Conservation (phyloP, 225 moss, liverwort and hornwort species). For the Marchantia polymorpha region DNA sequence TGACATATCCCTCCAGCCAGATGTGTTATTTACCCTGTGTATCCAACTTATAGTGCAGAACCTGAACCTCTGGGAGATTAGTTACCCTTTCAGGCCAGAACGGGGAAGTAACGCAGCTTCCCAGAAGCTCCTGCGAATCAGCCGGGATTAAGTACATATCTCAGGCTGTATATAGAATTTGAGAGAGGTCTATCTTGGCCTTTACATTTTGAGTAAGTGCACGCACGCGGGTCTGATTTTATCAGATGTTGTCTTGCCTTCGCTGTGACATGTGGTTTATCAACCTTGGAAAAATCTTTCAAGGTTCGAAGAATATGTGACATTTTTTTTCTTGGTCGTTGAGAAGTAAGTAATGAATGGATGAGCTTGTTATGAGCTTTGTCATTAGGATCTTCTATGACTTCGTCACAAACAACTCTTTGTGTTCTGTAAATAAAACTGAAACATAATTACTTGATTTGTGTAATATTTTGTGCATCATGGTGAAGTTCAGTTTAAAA, state of each 20-base stretch:
- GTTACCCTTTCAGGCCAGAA: background rate
- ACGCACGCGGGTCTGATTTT: background rate
- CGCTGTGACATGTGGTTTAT: background rate
- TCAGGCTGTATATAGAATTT: background rate
- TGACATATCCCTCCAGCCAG: slow-evolving; percentile 2
- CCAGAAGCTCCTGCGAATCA: slow-evolving; percentile 8
- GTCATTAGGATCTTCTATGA: no score
- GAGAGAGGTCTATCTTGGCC: slow-evolving; percentile 4
- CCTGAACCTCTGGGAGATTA: slow-evolving; percentile 7
- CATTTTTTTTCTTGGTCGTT: background rate
- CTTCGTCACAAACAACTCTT: background rate
- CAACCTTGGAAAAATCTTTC: background rate
- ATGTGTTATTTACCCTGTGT: background rate
- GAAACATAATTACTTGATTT: no score
- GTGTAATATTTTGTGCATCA: background rate
- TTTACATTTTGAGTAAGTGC: background rate
- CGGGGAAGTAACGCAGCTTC: background rate
- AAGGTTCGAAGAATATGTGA: background rate
- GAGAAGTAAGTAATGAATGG: background rate
- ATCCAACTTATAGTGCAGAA: background rate
- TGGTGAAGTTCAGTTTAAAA: background rate
- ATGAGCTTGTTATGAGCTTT: background rate
- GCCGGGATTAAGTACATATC: background rate
- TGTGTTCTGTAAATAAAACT: background rate
- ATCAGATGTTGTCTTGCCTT: background rate